phyloP scores from a whole-genome alignment of 2,329 filamentous ascomycete genomes.

The Plenodomus tracheiphilus region DNA sequence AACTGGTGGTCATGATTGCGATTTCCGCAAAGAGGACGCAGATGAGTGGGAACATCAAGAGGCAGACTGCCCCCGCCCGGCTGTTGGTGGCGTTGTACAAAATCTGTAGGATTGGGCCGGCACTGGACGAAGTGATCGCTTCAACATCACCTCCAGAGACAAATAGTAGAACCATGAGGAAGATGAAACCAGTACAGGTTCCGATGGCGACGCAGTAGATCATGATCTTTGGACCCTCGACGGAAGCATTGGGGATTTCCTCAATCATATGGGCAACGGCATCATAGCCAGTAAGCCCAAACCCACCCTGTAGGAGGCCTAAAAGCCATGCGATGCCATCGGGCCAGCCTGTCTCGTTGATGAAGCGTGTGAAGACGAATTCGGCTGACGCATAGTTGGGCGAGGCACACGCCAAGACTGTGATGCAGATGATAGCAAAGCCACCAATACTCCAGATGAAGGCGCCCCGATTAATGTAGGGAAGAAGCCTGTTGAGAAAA shows the following conservation, averaged over 20 bases:
- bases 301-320: conserved; percentile 56
- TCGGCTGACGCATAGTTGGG: conserved; percentile 65
- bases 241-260: conserved; percentile 62
- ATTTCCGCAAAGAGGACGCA: conserved; percentile 67
- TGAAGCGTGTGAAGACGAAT: conserved; percentile 69
- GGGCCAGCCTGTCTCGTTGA: conserved; percentile 71
- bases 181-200: conserved; percentile 64
- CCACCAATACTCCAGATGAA: conserved; percentile 73
- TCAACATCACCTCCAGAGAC: conserved; percentile 61
- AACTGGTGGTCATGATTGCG: conserved; percentile 67
- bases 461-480: conserved; percentile 68
- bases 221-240: conserved; percentile 68
- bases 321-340: conserved; percentile 63
- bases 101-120: conserved; percentile 65
- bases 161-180: conserved; percentile 66
- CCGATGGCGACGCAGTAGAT: conserved; percentile 66
- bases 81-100: conserved; percentile 65
- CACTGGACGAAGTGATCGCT: conserved; percentile 57
- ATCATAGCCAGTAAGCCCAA: conserved; percentile 60
- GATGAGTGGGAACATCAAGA: conserved; percentile 68
- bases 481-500: conserved; percentile 64
- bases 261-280: conserved; percentile 60
- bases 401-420: conserved; percentile 66
- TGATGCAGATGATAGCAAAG: conserved; percentile 71
- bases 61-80: conserved; percentile 63